Evolutionary conservation across 371 early-diverging fungal species (phyloP), one percentile per base, ranked within the genome.

Genomic region (Mortierella sp.): DNA sequence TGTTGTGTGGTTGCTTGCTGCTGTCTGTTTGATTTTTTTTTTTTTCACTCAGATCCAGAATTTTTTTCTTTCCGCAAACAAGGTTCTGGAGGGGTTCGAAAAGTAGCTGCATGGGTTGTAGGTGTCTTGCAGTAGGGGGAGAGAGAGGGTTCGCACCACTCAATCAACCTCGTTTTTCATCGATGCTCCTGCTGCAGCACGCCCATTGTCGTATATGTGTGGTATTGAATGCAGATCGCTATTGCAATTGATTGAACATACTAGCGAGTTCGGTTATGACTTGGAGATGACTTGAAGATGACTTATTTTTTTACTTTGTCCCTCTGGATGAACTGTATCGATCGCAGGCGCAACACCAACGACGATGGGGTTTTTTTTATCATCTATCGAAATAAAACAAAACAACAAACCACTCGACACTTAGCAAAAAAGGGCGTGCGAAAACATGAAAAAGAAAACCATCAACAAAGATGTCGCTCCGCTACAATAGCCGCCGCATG

Each of bases 101-200:
- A 18, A 38, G 24, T 29, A 27, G 35, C 29, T 11, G 27, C 8
- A 7, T 35, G 14, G 41, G 41, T 41, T 6, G 35, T 35, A 35
- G 41, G 6, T 41, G 41, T 41, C 41, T 41, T 41, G 41, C 41
- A 41, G 41, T 16, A 6, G 21, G 43, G 54, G 51, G 29, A 54
- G 38, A 54, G 38, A 70, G 29, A 54, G 38, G 60, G 48, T 71
- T 74, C 21, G 58, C 70, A 80, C 80, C 75, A 80, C 80, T 71
- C 80, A 44, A 79, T 70, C 65, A 56, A 29, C 75, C 71, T 78
- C 78, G 49, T 54, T 78, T 60, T 72, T 29, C 38, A 27, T 63
- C 73, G 51, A n/a, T 77, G 0, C 5, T 21, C 24, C 41, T 70
- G 18, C 14, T 29, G 54, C 54, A 7, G 54, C 21, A 63, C 32